Evolutionary conservation across 768 basidiomycete species (phyloP), one percentile per base, ranked within the genome.

Genomic region (Leucosporidium scottii): DNA sequence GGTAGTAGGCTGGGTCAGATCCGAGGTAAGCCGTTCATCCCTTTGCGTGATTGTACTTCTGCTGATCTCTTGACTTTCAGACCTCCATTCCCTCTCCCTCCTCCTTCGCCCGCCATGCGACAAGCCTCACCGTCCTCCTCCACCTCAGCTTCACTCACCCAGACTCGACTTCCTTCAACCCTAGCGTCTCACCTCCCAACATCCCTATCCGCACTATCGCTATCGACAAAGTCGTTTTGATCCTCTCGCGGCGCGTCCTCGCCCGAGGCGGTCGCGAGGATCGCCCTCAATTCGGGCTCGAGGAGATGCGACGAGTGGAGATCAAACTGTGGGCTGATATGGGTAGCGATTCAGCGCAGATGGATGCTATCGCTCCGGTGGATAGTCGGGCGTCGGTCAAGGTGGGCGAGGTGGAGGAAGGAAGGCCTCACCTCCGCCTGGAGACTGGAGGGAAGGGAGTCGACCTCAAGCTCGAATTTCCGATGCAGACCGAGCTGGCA

Each of bases 381-480:
- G 51, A 53, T n/a, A 44, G 12, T 25, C 36, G 39, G 30, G 12
- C 58, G 4, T 23, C 39, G 51, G n/a, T 53, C 21, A 20, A 47
- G 36, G 36, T 23, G 0, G 34, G 34, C 31, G 56, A 36, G 28
- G n/a, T 59, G 36, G 44, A 59, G 23, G 36, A 44, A n/a, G 55
- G 55, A 23, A 28, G 31, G 31, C 28, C 15, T 3, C 55, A 56
- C 21, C 55, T 56, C 21, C 21, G 10, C 12, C 55, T 56, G 0
- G 12, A 31, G 30, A 17, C 18, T 7, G 55, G 55, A 18, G 27
- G 30, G 9, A 31, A 34, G 6, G 55, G 55, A 21, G 15, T 31
- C 30, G 55, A 56, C 30, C 21, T 59, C 58, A 59, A 44, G 58
- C 36, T 59, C 39, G 39, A 23, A 4, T 59, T 59, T 39, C 36